Percentiles rank a stretch among this genome's conserved stretches.
These are phyloP conservation scores for Rhinocladiella similis DNA, from an alignment of 2,329 filamentous ascomycete species.

Conservation along the genomic window DNA sequence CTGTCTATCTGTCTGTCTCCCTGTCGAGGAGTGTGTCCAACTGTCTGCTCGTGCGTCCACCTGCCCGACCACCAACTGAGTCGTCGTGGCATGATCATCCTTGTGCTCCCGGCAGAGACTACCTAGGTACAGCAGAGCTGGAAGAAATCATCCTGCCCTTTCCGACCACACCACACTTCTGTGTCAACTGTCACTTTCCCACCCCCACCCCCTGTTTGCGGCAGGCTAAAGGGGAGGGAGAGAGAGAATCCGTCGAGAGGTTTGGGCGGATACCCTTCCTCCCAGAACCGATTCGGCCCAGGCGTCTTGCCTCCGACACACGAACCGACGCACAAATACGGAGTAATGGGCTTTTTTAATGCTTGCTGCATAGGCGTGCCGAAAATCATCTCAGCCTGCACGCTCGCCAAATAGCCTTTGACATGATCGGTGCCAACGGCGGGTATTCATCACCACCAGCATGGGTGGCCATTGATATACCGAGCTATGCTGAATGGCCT, in stretches of 20 bases:
- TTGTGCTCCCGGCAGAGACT: too few relatives aligned
- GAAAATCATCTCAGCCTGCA: neutral
- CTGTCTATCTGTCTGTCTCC: too few relatives aligned
- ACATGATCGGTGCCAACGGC: neutral
- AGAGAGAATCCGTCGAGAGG: neutral
- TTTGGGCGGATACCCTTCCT: neutral
- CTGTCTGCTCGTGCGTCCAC: too few relatives aligned
- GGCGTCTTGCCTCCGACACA: neutral
- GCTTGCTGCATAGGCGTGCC: neutral
- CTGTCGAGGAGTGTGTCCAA: too few relatives aligned
- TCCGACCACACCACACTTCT: neutral
- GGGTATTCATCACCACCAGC: slow-evolving; percentile 1
- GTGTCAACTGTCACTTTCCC: neutral
- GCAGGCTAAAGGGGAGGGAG: neutral
- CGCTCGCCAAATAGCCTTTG: neutral
- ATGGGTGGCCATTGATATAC: slow-evolving; percentile 1
- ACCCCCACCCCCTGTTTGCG: neutral
- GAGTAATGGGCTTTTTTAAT: too few relatives aligned
- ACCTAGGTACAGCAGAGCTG: too few relatives aligned
- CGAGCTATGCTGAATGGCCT: neutral
- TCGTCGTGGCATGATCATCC: too few relatives aligned
- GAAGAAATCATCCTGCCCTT: neutral
- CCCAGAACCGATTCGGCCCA: neutral
- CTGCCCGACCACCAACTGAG: too few relatives aligned
- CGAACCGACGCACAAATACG: too few relatives aligned